Conservation (phyloP, 768 basidiomycete genomes). For the Calocybe indica region DNA sequence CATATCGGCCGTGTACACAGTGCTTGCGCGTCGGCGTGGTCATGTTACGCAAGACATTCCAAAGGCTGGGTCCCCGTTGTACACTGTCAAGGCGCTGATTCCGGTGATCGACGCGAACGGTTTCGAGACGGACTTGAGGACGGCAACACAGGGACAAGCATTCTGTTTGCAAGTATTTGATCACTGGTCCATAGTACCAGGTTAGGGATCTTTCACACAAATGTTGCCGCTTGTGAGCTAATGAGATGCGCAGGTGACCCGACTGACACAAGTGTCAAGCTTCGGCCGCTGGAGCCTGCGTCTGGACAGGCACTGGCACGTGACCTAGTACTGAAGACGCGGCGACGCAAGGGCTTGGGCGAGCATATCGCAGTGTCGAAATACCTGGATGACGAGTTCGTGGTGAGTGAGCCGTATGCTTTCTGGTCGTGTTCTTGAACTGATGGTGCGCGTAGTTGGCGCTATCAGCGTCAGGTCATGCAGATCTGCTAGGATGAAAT, state of each 20-base stretch:
- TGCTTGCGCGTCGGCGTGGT: constrained; percentile 96
- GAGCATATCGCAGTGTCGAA: constrained; percentile 98
- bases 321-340: constrained; percentile 94
- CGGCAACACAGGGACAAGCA: constrained; percentile 98
- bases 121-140: constrained; percentile 96
- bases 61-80: constrained; percentile 95
- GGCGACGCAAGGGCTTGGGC: constrained; percentile 92
- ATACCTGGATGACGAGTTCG: constrained; percentile 96
- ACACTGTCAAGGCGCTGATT: constrained; percentile 97
- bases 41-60: constrained; percentile 98
- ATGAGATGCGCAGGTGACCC: constrained; percentile 69
- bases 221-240: constrained; percentile 9
- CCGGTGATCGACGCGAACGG: constrained; percentile 99
- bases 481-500: constrained; percentile 69
- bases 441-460: constrained; percentile 53
- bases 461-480: constrained; percentile 93
- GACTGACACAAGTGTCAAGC: constrained; percentile 94
- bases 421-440: no score
- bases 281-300: constrained; percentile 94
- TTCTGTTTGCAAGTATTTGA: constrained; percentile 97
- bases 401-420: constrained; percentile 44
- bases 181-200: constrained; percentile 99
- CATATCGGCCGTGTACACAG: constrained; percentile 97
- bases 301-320: constrained; percentile 92
- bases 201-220: constrained; percentile 38